Evolutionary conservation across 148 eudicot genomes (phyloP), one percentile per base, ranked within the genome.

Genomic region (Oxyria digyna): DNA sequence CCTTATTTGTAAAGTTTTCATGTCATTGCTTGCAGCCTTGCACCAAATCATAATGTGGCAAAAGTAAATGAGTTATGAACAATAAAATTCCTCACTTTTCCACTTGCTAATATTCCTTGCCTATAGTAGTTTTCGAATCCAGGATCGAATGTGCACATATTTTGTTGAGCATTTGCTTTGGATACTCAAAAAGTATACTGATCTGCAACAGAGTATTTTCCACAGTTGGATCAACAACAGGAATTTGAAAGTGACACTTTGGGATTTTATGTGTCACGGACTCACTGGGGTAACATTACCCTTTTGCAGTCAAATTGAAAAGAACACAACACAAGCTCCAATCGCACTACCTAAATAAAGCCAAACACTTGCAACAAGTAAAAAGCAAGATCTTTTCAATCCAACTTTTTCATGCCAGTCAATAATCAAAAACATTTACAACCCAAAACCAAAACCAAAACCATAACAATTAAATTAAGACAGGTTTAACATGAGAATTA

Each of bases 391-490:
- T 12, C 14, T 55, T 55, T 55, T 23, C 27, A 21, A 21, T 50
- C 29, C 20, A n/a, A n/a, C n/a, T n/a, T 50, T 50, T 14, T 21
- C 57, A 50, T 20, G 3, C 57, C 24, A 20, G 8, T 20, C 49
- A 15, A n/a, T 55, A 55, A 55, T 55, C 27, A 55, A n/a, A 55
- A 12, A 33, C 37, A 32, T 55, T 55, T 55, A 55, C 63, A 55
- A 12, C 63, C 63, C n/a, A 55, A 55, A 55, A 55, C 26, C 6
- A 13, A 55, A n/a, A n/a, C n/a, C n/a, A n/a, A n/a, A n/a, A n/a
- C n/a, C n/a, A n/a, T n/a, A 26, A 13, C 1, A 55, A 55, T 27
- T 27, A 55, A 32, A 1, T 0, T 5, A 54, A 3, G 15, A 10
- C 12, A 10, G 12, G 62, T 26, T 10, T 26, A 17, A 54, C 62